Base-by-base conservation (phyloP, 2,329 filamentous ascomycete genomes). In the Colletotrichum graminicola region DNA sequence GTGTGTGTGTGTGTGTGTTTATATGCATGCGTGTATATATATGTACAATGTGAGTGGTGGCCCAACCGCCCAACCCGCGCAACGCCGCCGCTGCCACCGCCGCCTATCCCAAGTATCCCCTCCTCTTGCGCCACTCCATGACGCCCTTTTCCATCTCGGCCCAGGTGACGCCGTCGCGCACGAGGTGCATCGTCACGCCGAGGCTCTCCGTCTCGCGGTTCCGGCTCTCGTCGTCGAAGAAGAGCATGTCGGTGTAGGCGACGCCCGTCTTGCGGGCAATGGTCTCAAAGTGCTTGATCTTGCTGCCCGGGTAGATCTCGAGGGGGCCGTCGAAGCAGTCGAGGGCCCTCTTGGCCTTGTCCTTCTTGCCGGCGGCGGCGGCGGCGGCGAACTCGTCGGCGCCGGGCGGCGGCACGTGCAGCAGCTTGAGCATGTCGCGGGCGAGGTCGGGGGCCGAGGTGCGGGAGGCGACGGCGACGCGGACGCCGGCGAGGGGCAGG, bases 221-320 rank as follows among this genome's bases (percentile, higher is more conserved):
- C 72, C 95, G 84, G 63, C 87, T 86, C 87, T 98, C 95, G 76
- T 98, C 95, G 76, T 98, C 95, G 75, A 98, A 98, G 81, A 98
- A 98, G 43, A 98, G 80, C 92, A 98, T 97, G 59, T 98, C 94
- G 74, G 92, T 88, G 77, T 90, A 97, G 7, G 84, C 83, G 3
- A 98, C 80, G 1, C 90, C 90, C 18, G 92, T 94, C 67, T 89
- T 86, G 79, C 91, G 88, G 12, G 92, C 88, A 75, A 98, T 84
- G 6, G 88, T 85, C 77, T 91, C 87, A 76, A 98, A 97, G 81
- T 98, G 95, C 73, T 89, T 88, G n/a, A 92, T 91, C 86, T 98
- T 98, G 78, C 86, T 92, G 1, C 90, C 90, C 0, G 95, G 94
- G 75, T 92, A 92, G 68, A 92, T 92, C 81, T 92, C 90, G 66